These are phyloP conservation scores for Kwoniella heveanensis DNA, from an alignment of 768 basidiomycete species.

Conservation along the genomic window DNA sequence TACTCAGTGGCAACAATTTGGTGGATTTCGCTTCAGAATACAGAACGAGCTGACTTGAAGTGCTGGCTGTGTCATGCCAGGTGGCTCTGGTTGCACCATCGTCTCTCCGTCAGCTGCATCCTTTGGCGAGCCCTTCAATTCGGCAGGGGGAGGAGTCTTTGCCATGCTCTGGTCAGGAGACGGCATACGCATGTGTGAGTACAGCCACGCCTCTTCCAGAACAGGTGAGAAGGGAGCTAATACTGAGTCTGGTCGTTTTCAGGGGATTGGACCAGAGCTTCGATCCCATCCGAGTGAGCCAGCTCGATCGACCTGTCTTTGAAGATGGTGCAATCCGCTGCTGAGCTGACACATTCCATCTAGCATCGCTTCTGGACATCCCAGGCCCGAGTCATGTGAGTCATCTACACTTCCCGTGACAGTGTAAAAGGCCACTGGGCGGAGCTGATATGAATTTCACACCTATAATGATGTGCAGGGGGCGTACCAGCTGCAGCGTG, in stretches of 20 bases:
- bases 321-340: not conserved
- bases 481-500: constrained; percentile 47
- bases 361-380: constrained; percentile 31
- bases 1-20: too few species aligned
- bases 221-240: not conserved
- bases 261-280: constrained; percentile 53
- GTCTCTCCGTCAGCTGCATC: constrained; percentile 79
- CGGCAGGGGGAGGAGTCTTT: constrained; percentile 78
- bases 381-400: constrained; percentile 39
- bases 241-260: not conserved
- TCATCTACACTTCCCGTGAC: not conserved
- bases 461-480: too few species aligned
- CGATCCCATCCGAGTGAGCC: constrained; percentile 51
- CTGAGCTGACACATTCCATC: not conserved
- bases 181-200: constrained; percentile 60
- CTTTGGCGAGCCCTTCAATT: constrained; percentile 79
- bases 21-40: too few species aligned
- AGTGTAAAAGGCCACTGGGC: not conserved
- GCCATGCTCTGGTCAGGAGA: constrained; percentile 85
- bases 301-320: not conserved
- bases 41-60: too few species aligned
- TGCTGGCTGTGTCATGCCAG: constrained; percentile 26
- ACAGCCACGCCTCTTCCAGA: not conserved
- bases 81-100: constrained; percentile 67
- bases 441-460: not conserved